phyloP scores from a whole-genome alignment of 2,329 filamentous ascomycete genomes.

The Plenodomus biglobosus region DNA sequence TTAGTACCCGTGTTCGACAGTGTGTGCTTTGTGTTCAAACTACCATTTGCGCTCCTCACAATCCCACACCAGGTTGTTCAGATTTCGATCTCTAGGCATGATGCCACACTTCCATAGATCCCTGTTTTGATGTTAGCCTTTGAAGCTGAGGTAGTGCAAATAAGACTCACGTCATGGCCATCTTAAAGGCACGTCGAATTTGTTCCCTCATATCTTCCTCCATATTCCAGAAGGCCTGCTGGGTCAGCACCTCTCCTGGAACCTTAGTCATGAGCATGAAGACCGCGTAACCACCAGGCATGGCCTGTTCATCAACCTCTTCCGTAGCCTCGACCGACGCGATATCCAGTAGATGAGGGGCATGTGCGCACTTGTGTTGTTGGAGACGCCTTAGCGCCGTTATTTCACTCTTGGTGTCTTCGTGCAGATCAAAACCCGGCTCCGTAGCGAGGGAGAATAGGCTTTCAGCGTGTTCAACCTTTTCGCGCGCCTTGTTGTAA shows the following conservation, averaged over 20 bases:
- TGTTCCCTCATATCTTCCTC: conserved; percentile 1
- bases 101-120: not conserved
- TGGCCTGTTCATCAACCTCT: conserved; percentile 2
- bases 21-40: no score
- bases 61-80: not conserved
- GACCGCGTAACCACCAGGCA: conserved; percentile 8
- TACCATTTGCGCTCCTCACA: not conserved
- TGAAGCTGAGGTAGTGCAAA: not conserved
- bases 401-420: conserved; percentile 1
- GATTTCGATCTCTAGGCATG: not conserved
- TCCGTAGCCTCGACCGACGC: not conserved
- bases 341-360: conserved; percentile 5
- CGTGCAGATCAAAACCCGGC: not conserved
- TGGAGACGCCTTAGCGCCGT: conserved; percentile 3
- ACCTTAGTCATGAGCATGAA: conserved; percentile 15
- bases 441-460: not conserved
- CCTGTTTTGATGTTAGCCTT: not conserved
- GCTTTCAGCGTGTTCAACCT: not conserved
- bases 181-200: conserved; percentile 11
- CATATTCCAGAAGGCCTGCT: conserved; percentile 3
- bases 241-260: conserved; percentile 3
- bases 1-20: not conserved
- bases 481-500: not conserved
- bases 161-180: conserved; percentile 9
- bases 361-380: not conserved